phyloP scores from a whole-genome alignment of 73 alveolate genomes.

The Loxodes magnus region DNA sequence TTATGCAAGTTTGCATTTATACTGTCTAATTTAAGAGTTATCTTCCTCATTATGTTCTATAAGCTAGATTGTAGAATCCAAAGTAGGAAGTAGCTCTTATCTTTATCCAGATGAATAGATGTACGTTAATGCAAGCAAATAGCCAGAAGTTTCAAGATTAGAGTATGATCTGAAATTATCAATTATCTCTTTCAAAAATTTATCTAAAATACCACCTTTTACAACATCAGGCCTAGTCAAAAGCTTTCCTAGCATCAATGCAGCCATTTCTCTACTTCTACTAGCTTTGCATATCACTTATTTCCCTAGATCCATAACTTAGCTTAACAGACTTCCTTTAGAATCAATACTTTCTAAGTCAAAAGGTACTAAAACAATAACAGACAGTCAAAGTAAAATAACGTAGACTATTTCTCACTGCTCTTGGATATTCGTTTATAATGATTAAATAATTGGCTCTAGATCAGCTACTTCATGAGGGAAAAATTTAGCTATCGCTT shows the following conservation, averaged over 20 bases:
- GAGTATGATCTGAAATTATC: background rate
- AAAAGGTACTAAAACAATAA: conserved; percentile 92
- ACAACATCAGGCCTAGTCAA: conserved; percentile 73
- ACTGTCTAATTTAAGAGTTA: background rate
- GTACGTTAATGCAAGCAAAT: background rate
- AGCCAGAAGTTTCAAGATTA: background rate
- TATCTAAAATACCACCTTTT: conserved; percentile 40
- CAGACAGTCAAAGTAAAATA: conserved; percentile 85
- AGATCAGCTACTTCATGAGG: conserved; percentile 88
- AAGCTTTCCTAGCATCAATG: conserved; percentile 49
- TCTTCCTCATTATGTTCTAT: background rate
- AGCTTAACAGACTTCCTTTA: conserved; percentile 31
- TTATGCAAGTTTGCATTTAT: conserved; percentile 32
- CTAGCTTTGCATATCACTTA: conserved; percentile 21
- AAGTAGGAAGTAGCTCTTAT: background rate
- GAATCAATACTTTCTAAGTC: conserved; percentile 87
- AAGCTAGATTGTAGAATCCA: background rate
- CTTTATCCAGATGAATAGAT: background rate
- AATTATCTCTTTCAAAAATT: conserved; percentile 38
- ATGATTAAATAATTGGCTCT: conserved; percentile 81
- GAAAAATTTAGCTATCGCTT: conserved; percentile 76
- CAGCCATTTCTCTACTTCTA: conserved; percentile 43
- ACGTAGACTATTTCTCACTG: conserved; percentile 84
- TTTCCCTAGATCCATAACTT: conserved; percentile 32
- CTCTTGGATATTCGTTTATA: conserved; percentile 10